phyloP scores from a whole-genome alignment of 768 basidiomycete species.

The Tulasnella sp. region DNA sequence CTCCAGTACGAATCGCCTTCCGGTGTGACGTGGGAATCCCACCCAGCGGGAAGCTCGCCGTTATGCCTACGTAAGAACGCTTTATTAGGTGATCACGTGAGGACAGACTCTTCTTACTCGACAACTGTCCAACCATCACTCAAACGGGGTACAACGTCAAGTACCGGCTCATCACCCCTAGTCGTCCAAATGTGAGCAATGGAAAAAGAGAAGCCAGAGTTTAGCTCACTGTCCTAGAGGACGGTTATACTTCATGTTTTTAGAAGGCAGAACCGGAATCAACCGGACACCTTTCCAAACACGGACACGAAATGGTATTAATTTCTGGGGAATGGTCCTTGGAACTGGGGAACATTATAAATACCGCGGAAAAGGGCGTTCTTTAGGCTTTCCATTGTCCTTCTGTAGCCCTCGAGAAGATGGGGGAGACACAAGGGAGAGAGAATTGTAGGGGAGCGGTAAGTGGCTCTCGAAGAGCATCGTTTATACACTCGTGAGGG shows the following conservation, averaged over 20 bases:
- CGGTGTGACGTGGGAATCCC: background rate
- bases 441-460: background rate
- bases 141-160: background rate
- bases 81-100: background rate
- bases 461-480: background rate
- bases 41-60: background rate
- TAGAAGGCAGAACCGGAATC: background rate
- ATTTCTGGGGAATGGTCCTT: background rate
- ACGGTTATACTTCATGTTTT: background rate
- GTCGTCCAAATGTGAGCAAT: background rate
- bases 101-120: background rate
- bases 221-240: background rate
- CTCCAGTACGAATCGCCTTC: background rate
- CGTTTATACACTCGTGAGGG: too few species aligned
- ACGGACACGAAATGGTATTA: background rate
- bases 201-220: background rate
- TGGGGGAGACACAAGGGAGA: background rate
- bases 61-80: background rate
- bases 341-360: background rate
- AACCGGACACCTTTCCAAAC: background rate
- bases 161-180: background rate
- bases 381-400: background rate
- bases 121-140: background rate
- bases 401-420: background rate
- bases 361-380: background rate